phyloP scores from a whole-genome alignment of 2,329 filamentous ascomycete species.

The Curvularia spicifera region DNA sequence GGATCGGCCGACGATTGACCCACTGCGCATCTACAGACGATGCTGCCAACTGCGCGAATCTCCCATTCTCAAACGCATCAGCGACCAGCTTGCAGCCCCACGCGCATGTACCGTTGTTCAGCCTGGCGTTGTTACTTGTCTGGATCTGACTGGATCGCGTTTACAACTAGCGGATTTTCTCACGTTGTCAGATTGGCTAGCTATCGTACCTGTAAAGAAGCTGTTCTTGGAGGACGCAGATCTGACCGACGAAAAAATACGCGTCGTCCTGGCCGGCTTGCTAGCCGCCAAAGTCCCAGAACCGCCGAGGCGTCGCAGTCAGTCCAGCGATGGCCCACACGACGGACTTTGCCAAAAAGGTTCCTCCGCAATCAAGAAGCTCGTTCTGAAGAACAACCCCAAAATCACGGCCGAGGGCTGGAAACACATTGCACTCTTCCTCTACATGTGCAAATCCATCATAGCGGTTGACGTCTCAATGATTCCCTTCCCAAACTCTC shows the following conservation, averaged over 20 bases:
- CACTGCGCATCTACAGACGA: constrained; percentile 87
- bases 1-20: constrained; percentile 82
- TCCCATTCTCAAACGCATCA: constrained; percentile 88
- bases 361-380: constrained; percentile 80
- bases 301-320: constrained; percentile 53
- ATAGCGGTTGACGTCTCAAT: constrained; percentile 87
- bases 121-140: constrained; percentile 77
- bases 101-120: constrained; percentile 68
- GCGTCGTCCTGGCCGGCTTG: constrained; percentile 84
- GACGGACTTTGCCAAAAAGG: constrained; percentile 27
- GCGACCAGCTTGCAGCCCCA: constrained; percentile 79
- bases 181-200: constrained; percentile 91
- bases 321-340: constrained; percentile 22
- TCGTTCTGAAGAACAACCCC: constrained; percentile 86
- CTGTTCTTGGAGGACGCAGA: constrained; percentile 86
- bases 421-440: constrained; percentile 87
- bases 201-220: constrained; percentile 88
- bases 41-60: constrained; percentile 95
- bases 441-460: constrained; percentile 86
- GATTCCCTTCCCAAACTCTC: constrained; percentile 66
- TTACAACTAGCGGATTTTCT: constrained; percentile 83
- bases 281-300: constrained; percentile 76
- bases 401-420: constrained; percentile 87
- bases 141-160: constrained; percentile 85
- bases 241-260: constrained; percentile 82